phyloP scores from a whole-genome alignment of 495 filamentous ascomycete genomes.

The Podospora comata region DNA sequence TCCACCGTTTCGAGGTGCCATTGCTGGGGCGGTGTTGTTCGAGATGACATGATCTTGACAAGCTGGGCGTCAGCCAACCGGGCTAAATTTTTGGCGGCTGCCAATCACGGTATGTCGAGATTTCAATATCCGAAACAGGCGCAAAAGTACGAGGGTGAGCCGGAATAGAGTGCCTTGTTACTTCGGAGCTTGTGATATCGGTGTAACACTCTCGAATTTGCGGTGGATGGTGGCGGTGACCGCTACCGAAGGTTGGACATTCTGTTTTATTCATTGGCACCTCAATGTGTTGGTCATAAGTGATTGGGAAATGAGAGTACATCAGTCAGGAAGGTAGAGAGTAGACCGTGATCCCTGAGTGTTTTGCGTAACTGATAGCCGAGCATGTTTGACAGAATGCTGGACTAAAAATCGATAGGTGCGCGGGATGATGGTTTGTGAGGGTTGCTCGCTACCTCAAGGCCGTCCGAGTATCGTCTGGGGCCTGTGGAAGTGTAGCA shows the following conservation, averaged over 20 bases:
- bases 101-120: not conserved
- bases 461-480: no score
- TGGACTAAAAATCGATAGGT: no score
- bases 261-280: not conserved
- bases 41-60: not conserved
- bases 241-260: not conserved
- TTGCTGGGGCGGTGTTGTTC: not conserved
- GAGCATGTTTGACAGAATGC: no score
- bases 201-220: not conserved
- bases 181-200: not conserved
- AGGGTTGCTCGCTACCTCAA: no score
- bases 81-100: not conserved
- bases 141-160: not conserved
- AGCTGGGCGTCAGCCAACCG: not conserved
- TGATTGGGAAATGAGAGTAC: not conserved
- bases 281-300: not conserved
- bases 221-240: not conserved
- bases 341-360: not conserved
- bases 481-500: no score
- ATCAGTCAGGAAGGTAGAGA: not conserved
- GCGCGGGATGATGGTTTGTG: no score
- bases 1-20: not conserved
- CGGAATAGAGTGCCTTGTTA: not conserved
- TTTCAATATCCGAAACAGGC: conserved; percentile 1
- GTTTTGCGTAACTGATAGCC: not conserved